phyloP scores from a whole-genome alignment of 768 basidiomycete species.

The Suillus subluteus region DNA sequence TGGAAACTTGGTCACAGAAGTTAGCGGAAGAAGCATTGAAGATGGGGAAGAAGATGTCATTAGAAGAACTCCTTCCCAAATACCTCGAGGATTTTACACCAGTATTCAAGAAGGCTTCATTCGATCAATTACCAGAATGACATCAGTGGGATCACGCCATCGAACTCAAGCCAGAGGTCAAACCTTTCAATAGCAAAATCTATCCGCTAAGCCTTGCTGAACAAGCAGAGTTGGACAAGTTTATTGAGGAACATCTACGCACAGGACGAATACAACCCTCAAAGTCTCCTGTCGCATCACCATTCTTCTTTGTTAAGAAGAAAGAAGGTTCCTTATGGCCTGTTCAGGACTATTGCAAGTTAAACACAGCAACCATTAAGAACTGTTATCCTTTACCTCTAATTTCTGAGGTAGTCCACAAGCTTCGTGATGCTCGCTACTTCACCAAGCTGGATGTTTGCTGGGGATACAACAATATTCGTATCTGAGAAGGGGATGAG shows the following conservation, averaged over 20 bases:
- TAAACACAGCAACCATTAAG: slow-evolving; percentile 31
- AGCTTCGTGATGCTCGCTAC: slow-evolving; percentile 19
- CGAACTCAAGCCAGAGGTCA: too few species aligned
- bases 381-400: slow-evolving; percentile 31
- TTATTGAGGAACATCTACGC: slow-evolving; percentile 27
- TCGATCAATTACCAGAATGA: too few species aligned
- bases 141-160: too few species aligned
- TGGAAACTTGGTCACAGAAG: too few species aligned
- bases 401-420: slow-evolving; percentile 24
- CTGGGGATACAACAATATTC: slow-evolving; percentile 38
- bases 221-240: slow-evolving; percentile 16
- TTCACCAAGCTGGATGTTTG: slow-evolving; percentile 36
- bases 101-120: too few species aligned
- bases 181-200: neutral
- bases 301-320: too few species aligned
- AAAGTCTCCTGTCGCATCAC: slow-evolving; percentile 8
- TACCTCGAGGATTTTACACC: too few species aligned
- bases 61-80: too few species aligned
- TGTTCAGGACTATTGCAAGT: slow-evolving; percentile 36
- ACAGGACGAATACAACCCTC: slow-evolving; percentile 21
- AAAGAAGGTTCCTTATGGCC: slow-evolving; percentile 34
- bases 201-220: too few species aligned
- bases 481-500: slow-evolving; percentile 29
- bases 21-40: too few species aligned
- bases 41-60: too few species aligned